These are phyloP conservation scores for Candida boleticola DNA, from an alignment of 805 yeast species.

Conservation along the genomic window DNA sequence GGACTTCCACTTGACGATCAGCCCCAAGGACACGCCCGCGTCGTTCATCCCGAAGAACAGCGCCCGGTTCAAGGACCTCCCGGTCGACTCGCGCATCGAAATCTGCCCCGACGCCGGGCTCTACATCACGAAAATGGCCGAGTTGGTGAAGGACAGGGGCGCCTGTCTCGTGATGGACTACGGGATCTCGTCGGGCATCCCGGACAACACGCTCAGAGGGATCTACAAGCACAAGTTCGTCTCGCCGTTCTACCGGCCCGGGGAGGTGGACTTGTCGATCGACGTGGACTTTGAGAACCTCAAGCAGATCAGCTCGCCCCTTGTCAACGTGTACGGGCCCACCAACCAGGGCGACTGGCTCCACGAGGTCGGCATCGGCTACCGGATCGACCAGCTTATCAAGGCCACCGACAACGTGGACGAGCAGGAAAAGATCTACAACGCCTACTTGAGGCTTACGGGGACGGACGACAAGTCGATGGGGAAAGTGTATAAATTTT, in stretches of 20 bases:
- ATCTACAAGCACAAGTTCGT: slow-evolving; percentile 71
- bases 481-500: slow-evolving; percentile 76
- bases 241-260: slow-evolving; percentile 72
- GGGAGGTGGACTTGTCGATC: slow-evolving; percentile 76
- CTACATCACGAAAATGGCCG: slow-evolving; percentile 52
- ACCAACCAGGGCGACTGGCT: slow-evolving; percentile 79
- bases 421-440: slow-evolving; percentile 50
- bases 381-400: slow-evolving; percentile 60
- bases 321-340: slow-evolving; percentile 48
- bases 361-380: slow-evolving; percentile 70
- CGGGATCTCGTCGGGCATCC: slow-evolving; percentile 62
- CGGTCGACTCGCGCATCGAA: slow-evolving; percentile 61
- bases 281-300: slow-evolving; percentile 80
- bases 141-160: slow-evolving; percentile 50
- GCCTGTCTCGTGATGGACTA: slow-evolving; percentile 76
- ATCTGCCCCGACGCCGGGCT: slow-evolving; percentile 72
- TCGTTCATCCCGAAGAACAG: slow-evolving; percentile 53
- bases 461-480: slow-evolving; percentile 59
- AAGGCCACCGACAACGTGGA: slow-evolving; percentile 41
- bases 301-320: slow-evolving; percentile 25
- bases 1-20: slow-evolving; percentile 54
- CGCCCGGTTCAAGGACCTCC: slow-evolving; percentile 51
- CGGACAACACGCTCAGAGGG: slow-evolving; percentile 72
- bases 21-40: slow-evolving; percentile 61
- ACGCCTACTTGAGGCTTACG: slow-evolving; percentile 61